These are phyloP conservation scores for Saraca asoca DNA, from an alignment of 331 rosid genomes.

Conservation along the genomic window DNA sequence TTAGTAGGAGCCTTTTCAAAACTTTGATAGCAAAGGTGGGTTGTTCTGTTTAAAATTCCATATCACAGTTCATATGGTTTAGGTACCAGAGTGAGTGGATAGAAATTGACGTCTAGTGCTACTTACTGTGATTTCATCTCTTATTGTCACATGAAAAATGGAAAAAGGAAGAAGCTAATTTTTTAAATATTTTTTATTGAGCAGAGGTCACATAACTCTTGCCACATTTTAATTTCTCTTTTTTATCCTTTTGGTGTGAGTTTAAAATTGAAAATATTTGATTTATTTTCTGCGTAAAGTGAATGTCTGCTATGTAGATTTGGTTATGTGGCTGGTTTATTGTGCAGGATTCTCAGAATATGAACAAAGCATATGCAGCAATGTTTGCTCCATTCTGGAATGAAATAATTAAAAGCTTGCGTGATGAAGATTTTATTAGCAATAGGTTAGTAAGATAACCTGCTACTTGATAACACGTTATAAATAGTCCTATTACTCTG, in stretches of 20 bases:
- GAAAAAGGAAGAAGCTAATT: neutral
- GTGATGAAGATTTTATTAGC: conserved; percentile 92
- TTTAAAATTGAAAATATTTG: neutral
- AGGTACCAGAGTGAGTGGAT: neutral
- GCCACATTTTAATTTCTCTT: neutral
- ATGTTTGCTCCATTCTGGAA: conserved; percentile 96
- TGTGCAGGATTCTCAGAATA: conserved; percentile 71
- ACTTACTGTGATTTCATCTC: neutral
- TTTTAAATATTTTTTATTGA: neutral
- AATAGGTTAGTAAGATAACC: conserved; percentile 58
- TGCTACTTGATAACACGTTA: conserved; percentile 30
- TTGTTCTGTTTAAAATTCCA: neutral
- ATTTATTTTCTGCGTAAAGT: conserved; percentile 1
- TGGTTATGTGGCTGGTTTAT: conserved; percentile 22
- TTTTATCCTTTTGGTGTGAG: neutral
- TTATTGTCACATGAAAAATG: too few species aligned
- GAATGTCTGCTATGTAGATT: neutral
- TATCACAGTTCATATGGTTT: neutral
- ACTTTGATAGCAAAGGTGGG: neutral
- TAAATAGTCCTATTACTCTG: conserved; percentile 17
- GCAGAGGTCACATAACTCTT: neutral
- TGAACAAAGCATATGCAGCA: conserved; percentile 75
- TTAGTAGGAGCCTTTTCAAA: neutral
- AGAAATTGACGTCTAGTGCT: neutral
- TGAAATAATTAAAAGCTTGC: conserved; percentile 88